A percentile compares a stretch with the other conserved stretches of the same genome.
These are phyloP conservation scores for Citrus cavaleriei DNA, from an alignment of 345 rosid species.

Conservation along the genomic window DNA sequence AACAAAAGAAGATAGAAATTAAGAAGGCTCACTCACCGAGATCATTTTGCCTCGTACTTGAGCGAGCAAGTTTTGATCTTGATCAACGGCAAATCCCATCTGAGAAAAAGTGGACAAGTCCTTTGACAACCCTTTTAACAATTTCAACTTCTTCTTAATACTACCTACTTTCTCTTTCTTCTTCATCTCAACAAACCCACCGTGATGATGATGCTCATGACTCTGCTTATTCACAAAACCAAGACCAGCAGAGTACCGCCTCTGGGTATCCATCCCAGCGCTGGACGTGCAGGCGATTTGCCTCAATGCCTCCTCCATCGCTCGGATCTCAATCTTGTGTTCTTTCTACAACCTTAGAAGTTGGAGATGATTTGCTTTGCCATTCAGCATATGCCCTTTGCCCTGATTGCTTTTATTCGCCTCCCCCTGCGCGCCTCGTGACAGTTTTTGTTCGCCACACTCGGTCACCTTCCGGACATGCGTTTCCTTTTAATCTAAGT, in stretches of 20 bases:
- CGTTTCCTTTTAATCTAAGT: neutral
- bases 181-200: conserved; percentile 19
- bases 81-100: conserved; percentile 35
- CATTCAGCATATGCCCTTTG: too few species aligned
- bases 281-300: conserved; percentile 1
- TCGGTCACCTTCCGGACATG: conserved; percentile 21
- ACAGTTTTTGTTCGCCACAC: conserved; percentile 30
- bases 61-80: conserved; percentile 23
- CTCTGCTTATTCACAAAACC: conserved; percentile 31
- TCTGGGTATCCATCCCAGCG: conserved; percentile 8
- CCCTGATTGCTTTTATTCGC: conserved; percentile 22
- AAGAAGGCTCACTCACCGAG: conserved; percentile 31
- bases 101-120: conserved; percentile 36
- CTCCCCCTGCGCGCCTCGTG: conserved; percentile 9
- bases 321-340: neutral
- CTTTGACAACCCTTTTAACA: conserved; percentile 39
- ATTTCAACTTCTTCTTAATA: conserved; percentile 46
- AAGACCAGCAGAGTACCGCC: neutral
- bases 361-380: too few species aligned
- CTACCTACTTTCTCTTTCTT: conserved; percentile 28
- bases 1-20: neutral
- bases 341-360: too few species aligned
- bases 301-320: conserved; percentile 4
- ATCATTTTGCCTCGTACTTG: conserved; percentile 38
- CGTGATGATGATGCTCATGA: conserved; percentile 29